Percentiles rank a stretch among this genome's conserved stretches.
phyloP scores from a whole-genome alignment of 1,284 basidiomycete species.

The Pseudozyma sp. region DNA sequence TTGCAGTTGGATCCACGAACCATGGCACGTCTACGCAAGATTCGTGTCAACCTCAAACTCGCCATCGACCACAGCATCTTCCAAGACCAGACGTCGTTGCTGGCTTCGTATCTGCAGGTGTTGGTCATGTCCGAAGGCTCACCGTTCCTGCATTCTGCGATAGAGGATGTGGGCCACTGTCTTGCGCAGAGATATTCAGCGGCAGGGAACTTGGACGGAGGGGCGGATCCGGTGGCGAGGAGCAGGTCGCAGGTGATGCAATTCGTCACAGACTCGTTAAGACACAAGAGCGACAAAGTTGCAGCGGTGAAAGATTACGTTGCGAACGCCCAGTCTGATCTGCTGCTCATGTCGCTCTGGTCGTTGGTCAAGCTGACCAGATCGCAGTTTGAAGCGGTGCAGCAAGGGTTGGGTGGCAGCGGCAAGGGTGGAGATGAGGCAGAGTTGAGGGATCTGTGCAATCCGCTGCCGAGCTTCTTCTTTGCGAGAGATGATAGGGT shows the following conservation, averaged over 20 bases:
- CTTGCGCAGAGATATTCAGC: constrained; percentile 17
- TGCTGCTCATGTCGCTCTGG: constrained; percentile 64
- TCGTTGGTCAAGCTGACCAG: constrained; percentile 34
- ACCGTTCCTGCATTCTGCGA: constrained; percentile 47
- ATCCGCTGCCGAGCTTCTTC: constrained; percentile 54
- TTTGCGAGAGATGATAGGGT: constrained; percentile 62
- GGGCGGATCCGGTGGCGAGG: constrained; percentile 37
- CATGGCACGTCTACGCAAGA: constrained; percentile 55
- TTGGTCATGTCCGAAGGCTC: constrained; percentile 62
- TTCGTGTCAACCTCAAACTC: constrained; percentile 63
- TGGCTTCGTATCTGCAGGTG: constrained; percentile 63
- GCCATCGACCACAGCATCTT: constrained; percentile 63
- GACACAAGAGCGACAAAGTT: constrained; percentile 48
- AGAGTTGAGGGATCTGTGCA: constrained; percentile 46
- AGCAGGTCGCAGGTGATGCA: constrained; percentile 47
- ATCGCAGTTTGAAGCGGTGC: constrained; percentile 12
- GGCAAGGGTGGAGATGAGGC: constrained; percentile 6
- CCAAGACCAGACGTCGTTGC: constrained; percentile 56
- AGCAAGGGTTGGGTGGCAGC: not conserved
- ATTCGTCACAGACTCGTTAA: constrained; percentile 55
- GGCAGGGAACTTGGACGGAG: constrained; percentile 10
- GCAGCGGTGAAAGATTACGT: constrained; percentile 64
- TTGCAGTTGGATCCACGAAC: constrained; percentile 55
- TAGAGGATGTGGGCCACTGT: constrained; percentile 48
- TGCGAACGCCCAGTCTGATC: constrained; percentile 61